phyloP scores from a whole-genome alignment of 805 yeast genomes.

The Pichia manshurica region DNA sequence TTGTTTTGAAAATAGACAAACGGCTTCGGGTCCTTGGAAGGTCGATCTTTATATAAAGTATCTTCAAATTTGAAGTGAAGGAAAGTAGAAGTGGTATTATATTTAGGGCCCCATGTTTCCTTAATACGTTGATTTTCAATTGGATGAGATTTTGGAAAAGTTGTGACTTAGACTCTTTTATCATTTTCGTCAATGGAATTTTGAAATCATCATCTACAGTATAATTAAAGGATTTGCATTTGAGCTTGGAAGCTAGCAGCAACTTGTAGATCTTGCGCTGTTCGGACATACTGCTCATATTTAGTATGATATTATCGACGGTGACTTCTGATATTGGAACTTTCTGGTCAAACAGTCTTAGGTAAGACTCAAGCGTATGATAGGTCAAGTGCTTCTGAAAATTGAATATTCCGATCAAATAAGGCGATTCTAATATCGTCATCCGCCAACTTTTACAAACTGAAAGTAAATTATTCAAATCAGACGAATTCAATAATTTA shows the following conservation, averaged over 20 bases:
- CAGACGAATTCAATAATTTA: slow-evolving; percentile 4
- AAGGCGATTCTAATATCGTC: slow-evolving; percentile 10
- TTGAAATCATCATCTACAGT: not conserved
- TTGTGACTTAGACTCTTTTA: slow-evolving; percentile 4
- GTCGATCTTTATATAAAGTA: not conserved
- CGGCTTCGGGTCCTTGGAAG: not conserved
- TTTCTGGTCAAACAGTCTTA: slow-evolving; percentile 12
- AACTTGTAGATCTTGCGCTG: slow-evolving; percentile 3
- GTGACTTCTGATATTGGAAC: slow-evolving; percentile 5
- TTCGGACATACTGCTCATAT: not conserved
- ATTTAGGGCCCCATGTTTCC: not conserved
- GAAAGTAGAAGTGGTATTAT: not conserved
- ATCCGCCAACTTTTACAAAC: slow-evolving; percentile 15
- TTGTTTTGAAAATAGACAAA: slow-evolving; percentile 6
- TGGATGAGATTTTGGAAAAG: slow-evolving; percentile 3
- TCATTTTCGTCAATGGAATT: slow-evolving; percentile 7
- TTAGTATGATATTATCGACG: slow-evolving; percentile 2
- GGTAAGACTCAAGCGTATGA: slow-evolving; percentile 1
- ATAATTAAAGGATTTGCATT: not conserved
- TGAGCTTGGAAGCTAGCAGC: slow-evolving; percentile 8
- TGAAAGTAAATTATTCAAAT: slow-evolving; percentile 6
- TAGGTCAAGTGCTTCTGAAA: slow-evolving; percentile 5
- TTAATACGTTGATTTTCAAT: not conserved
- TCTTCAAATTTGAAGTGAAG: not conserved
- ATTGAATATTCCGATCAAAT: slow-evolving; percentile 8